Evolutionary conservation across 371 early-diverging fungal species (phyloP).

Genomic region (Catenaria anguillulae): DNA sequence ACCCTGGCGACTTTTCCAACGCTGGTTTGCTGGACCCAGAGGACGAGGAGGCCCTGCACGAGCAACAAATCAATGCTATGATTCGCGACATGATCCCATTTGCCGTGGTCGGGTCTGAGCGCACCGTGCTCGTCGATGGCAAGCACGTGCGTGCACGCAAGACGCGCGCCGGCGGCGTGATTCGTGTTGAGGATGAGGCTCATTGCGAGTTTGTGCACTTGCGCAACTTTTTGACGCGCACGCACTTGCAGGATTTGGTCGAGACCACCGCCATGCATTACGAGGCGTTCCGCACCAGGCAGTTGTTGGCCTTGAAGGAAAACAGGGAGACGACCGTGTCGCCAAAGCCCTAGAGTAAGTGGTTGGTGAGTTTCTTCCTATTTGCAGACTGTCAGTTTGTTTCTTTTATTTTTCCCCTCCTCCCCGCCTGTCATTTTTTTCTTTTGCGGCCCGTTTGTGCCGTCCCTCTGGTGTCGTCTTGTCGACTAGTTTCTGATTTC

Average conservation of each 20-base stretch:
- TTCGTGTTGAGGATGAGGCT: conserved; percentile 53
- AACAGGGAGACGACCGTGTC: conserved; percentile 16
- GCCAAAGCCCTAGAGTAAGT: background rate
- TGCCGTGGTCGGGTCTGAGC: conserved; percentile 73
- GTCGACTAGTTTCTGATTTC: no score
- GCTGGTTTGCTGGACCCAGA: conserved; percentile 24
- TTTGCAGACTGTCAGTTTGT: no score
- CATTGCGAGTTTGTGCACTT: conserved; percentile 67
- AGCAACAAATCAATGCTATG: conserved; percentile 50
- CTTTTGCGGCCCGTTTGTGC: no score
- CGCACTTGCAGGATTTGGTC: conserved; percentile 70
- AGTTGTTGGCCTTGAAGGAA: conserved; percentile 70
- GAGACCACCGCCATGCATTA: conserved; percentile 78
- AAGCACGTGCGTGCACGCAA: conserved; percentile 50
- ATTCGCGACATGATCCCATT: conserved; percentile 64
- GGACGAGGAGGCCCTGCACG: conserved; percentile 67
- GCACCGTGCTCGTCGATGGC: conserved; percentile 56
- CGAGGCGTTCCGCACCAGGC: conserved; percentile 80
- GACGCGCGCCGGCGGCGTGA: conserved; percentile 46
- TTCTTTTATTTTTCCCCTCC: no score
- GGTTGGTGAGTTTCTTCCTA: no score
- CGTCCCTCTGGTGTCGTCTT: no score
- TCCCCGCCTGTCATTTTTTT: no score
- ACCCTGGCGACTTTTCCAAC: conserved; percentile 49
- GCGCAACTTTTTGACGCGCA: conserved; percentile 66